Base-by-base conservation (phyloP, 371 early-diverging fungal genomes). In the Batkoa obscura region DNA sequence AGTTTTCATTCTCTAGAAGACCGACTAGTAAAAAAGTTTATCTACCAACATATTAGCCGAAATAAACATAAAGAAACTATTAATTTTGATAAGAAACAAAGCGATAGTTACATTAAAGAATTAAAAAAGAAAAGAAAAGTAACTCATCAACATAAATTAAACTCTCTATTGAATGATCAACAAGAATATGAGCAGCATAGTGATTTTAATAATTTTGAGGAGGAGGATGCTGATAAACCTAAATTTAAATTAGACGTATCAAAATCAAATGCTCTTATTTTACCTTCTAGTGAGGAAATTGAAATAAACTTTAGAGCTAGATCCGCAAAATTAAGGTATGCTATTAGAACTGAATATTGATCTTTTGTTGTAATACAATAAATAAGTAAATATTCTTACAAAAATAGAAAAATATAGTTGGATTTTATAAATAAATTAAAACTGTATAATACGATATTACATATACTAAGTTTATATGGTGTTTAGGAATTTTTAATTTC, bases 1-100 rank as follows among this genome's bases (percentile, higher is more conserved):
- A 78, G 83, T 0, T 84, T 83, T 52, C 87, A 87, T 58, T 80
- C 82, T 0, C 65, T 84, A 5, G 84, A 87, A 59, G 87, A 87
- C 59, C 49, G 76, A 39, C 68, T 83, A 12, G 81, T 73, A 23
- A 87, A 87, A 59, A 63, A 69, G 33, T 78, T 76, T 43, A 60
- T 87, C 48, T 58, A 73, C 31, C 65, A 68, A n/a, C n/a, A n/a
- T n/a, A n/a, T n/a, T n/a, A n/a, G n/a, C n/a, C n/a, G n/a, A n/a
- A n/a, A n/a, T n/a, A n/a, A n/a, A n/a, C n/a, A n/a, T 23, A 4
- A 45, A 45, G n/a, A 45, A 45, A n/a, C 3, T n/a, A 8, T n/a
- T 3, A n/a, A n/a, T 12, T 45, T 45, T n/a, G 45, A 45, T 45
- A 23, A 45, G 45, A 45, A 15, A 12, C 10, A n/a, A 45, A 15